Base-by-base conservation (phyloP, 1,284 basidiomycete genomes). In the Ustilago esculenta region DNA sequence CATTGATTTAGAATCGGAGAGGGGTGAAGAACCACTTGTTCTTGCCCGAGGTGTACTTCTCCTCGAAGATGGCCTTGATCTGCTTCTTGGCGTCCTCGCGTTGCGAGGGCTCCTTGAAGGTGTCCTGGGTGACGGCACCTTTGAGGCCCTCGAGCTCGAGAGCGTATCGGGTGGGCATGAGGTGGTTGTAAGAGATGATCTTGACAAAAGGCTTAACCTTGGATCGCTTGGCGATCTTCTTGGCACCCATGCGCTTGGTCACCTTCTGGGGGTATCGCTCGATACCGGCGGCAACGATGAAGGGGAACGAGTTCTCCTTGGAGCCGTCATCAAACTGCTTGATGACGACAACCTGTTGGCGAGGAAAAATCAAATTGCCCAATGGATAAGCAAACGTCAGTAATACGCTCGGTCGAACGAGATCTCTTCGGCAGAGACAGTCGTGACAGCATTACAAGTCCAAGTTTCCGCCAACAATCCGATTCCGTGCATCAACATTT, bases 121-220 rank as follows among this genome's bases (percentile, higher is more conserved):
- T 81, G 55, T 81, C 80, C 64, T 71, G 70, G 50, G 63, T 60
- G 25, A 79, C 79, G 36, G 71, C 60, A 29, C 77, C 76, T 74
- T 81, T 81, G 44, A 81, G 74, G 23, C 79, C 77, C 75, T 81
- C 80, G 56, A 81, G 76, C 73, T 81, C 80, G 53, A 81, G 77
- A 34, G 78, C 76, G 76, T 81, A 81, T 44, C 80, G 80, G 37
- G 80, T 81, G 44, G 80, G 80, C 76, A 81, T 79, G n/a, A 81
- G 72, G 77, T 81, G 80, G 75, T 80, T 80, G 79, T 79, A 79
- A 67, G 80, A 81, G 77, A 80, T 79, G 51, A 76, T 74, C 80
- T 81, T 81, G 66, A 81, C 73, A 46, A 81, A 81, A 43, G 80
- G 80, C 77, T 81, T 81, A 52, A 81, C 75, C 76, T 81, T 81